phyloP scores from a whole-genome alignment of 257 asterid species.

The Nicotiana knightiana region DNA sequence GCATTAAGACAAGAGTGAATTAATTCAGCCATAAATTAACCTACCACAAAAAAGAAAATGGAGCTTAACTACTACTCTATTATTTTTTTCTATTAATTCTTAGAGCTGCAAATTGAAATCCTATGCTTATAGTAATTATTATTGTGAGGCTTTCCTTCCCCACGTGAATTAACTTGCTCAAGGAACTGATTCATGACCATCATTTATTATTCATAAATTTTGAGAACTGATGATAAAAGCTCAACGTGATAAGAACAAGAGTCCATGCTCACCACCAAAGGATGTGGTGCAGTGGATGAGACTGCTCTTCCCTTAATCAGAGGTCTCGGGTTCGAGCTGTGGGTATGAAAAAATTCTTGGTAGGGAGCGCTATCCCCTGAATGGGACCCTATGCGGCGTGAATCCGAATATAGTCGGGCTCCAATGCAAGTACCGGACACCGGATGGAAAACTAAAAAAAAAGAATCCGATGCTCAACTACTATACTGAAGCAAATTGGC shows the following conservation, averaged over 20 bases:
- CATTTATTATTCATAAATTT: not conserved
- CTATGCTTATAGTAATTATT: not conserved
- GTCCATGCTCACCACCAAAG: too few species aligned
- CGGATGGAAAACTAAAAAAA: too few species aligned
- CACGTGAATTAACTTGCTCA: not conserved
- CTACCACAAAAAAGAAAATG: too few species aligned
- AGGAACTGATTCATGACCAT: not conserved
- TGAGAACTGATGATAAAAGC: not conserved
- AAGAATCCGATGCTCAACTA: not conserved
- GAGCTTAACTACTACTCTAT: not conserved
- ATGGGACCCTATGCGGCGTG: too few species aligned
- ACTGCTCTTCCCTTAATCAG: too few species aligned
- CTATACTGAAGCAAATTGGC: not conserved
- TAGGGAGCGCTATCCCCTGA: too few species aligned
- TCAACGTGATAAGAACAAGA: not conserved
- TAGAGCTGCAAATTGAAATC: not conserved
- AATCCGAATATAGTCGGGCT: too few species aligned
- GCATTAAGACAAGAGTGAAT: not conserved
- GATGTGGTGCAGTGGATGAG: too few species aligned
- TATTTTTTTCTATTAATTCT: not conserved
- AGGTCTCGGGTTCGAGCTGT: too few species aligned
- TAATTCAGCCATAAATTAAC: not conserved
- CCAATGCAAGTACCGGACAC: too few species aligned
- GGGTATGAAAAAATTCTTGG: too few species aligned
- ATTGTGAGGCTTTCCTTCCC: not conserved